These are phyloP conservation scores for Aspergillus sojae DNA, from an alignment of 2,329 filamentous ascomycete genomes.

Conservation along the genomic window DNA sequence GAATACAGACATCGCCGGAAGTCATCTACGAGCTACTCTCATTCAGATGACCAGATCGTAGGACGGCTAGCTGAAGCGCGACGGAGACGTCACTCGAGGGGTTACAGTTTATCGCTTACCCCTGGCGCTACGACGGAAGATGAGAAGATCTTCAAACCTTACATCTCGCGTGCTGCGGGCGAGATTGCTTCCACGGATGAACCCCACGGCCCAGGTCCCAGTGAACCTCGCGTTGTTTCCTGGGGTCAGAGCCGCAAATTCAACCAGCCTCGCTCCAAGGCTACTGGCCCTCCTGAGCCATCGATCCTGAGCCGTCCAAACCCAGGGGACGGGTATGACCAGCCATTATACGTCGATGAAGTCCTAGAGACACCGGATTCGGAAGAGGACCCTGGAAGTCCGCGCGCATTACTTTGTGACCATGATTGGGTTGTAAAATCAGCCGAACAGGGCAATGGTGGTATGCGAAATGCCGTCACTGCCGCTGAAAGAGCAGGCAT, in stretches of 20 bases:
- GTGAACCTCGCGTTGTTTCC: conserved; percentile 72
- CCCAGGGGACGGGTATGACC: conserved; percentile 22
- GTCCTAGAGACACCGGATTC: conserved; percentile 13
- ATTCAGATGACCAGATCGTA: conserved; percentile 28
- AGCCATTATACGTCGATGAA: conserved; percentile 24
- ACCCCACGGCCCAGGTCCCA: conserved; percentile 41
- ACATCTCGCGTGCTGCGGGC: conserved; percentile 29
- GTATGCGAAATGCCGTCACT: conserved; percentile 81
- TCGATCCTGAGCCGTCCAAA: conserved; percentile 64
- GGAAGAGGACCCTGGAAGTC: conserved; percentile 58
- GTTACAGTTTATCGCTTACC: conserved; percentile 31
- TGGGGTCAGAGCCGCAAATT: conserved; percentile 69
- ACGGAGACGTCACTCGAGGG: conserved; percentile 21
- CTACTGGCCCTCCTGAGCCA: conserved; percentile 71
- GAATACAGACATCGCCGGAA: conserved; percentile 25
- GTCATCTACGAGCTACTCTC: conserved; percentile 26
- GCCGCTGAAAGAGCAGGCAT: conserved; percentile 72
- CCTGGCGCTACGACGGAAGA: conserved; percentile 43
- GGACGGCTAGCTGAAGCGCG: conserved; percentile 26
- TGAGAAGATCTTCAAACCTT: conserved; percentile 43
- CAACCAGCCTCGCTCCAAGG: conserved; percentile 78
- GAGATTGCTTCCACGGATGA: conserved; percentile 34
- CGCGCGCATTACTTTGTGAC: conserved; percentile 63
- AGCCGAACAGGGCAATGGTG: conserved; percentile 88
- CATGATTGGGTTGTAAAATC: conserved; percentile 79